phyloP scores from a whole-genome alignment of 352 stramenopile genomes.

The Blastocystis sp. region DNA sequence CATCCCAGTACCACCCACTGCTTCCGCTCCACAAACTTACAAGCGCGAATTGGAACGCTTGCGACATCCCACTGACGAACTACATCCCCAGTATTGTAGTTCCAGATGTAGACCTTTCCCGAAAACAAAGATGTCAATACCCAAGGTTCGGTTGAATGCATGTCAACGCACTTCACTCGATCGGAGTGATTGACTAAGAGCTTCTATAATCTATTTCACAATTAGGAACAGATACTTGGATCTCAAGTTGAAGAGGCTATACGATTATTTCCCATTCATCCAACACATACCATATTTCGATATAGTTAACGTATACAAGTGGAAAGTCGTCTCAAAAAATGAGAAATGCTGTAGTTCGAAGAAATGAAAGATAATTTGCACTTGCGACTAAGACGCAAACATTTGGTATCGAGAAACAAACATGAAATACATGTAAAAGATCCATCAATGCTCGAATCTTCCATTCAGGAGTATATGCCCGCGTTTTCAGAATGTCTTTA shows the following conservation, averaged over 20 bases:
- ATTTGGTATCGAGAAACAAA: slow-evolving; percentile 19
- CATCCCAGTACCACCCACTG: slow-evolving; percentile 91
- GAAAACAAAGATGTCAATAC: slow-evolving; percentile 81
- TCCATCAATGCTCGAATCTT: slow-evolving; percentile 57
- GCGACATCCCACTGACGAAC: slow-evolving; percentile 74
- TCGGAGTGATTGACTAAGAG: slow-evolving; percentile 80
- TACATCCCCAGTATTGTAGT: slow-evolving; percentile 79
- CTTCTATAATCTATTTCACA: slow-evolving; percentile 69
- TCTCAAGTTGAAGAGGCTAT: slow-evolving; percentile 66
- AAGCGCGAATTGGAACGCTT: slow-evolving; percentile 72
- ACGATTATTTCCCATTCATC: background rate
- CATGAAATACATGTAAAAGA: slow-evolving; percentile 9
- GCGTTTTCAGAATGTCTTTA: slow-evolving; percentile 22
- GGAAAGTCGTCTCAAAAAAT: too few relatives aligned
- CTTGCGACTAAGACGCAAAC: background rate
- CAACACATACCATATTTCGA: background rate
- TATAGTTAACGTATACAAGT: background rate
- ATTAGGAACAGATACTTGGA: background rate
- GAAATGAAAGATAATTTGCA: background rate
- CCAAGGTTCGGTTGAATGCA: slow-evolving; percentile 81
- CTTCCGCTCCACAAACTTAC: slow-evolving; percentile 90
- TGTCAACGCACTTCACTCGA: slow-evolving; percentile 81
- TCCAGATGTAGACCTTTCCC: slow-evolving; percentile 81
- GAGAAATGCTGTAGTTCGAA: too few relatives aligned
- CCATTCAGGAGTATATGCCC: slow-evolving; percentile 42